Evolutionary conservation across 805 yeast genomes (phyloP), one percentile per base, ranked within the genome.

Genomic region (Spathaspora hagerdaliae): DNA sequence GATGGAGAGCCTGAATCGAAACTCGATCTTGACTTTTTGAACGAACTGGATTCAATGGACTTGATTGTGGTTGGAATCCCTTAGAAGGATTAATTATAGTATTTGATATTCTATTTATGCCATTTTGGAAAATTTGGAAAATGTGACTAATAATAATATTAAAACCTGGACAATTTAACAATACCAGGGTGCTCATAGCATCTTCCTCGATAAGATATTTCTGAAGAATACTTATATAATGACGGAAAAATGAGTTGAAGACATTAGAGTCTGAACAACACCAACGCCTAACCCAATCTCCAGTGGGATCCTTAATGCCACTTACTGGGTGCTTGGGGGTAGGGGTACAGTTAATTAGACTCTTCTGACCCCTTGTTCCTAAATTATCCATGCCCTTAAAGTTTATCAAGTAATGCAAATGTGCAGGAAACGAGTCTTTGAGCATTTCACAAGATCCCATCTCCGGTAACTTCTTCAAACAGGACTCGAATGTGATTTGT

Each of bases 261-360:
- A 82, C 64, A 52, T 80, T 83, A 44, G 79, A 68, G 49, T 80
- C 85, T 46, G 75, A 64, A 42, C 73, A 65, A 44, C 75, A 69
- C 87, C 87, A 83, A 51, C 81, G 66, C 46, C 73, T 65, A 8
- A 80, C 83, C 88, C 88, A 82, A 26, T 70, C 55, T 6, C 85
- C 87, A 47, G 67, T 74, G 7, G 86, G 81, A 48, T 82, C 82
- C 11, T 69, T 56, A 39, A 81, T 77, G 7, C 83, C 82, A 31
- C 53, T 48, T 2, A 71, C 76, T 4, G 75, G 75, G 42, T 66
- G 72, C 37, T 55, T 54, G 0, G 77, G 77, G 6, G 75, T 71
- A 3, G 64, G 59, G 32, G 70, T 55, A 42, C 72, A 61, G 51
- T 71, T 71, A 35, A 69, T 48, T 36, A 55, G 58, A 8, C 39